Evolutionary conservation across 2,329 filamentous ascomycete species (phyloP).

Genomic region (Pestalotiopsis sp.): DNA sequence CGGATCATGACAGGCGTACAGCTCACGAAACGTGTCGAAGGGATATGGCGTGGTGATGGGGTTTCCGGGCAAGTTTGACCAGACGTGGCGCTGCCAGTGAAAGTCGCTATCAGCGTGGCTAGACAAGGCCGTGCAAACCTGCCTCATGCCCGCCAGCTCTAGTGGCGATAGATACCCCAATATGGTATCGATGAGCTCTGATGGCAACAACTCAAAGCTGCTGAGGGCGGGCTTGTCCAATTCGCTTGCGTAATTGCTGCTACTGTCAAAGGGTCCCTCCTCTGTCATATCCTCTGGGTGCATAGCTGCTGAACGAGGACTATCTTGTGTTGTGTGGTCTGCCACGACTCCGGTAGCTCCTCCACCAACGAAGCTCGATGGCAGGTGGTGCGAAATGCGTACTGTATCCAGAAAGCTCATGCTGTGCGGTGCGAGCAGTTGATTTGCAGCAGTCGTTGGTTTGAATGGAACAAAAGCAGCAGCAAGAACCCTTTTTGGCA

Average conservation of each 20-base stretch:
- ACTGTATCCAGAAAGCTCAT: not conserved
- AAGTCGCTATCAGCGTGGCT: slow-evolving; percentile 64
- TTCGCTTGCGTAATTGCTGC: not conserved
- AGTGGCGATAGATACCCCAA: slow-evolving; percentile 64
- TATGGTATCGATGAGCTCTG: slow-evolving; percentile 76
- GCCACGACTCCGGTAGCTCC: not conserved
- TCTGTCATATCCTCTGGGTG: not conserved
- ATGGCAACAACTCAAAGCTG: slow-evolving; percentile 60
- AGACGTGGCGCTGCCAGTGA: slow-evolving; percentile 72
- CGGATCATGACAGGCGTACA: slow-evolving; percentile 75
- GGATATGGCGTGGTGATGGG: slow-evolving; percentile 57
- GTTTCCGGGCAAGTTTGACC: slow-evolving; percentile 64
- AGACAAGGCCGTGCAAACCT: slow-evolving; percentile 63
- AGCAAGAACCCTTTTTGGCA: not conserved
- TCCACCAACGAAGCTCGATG: not conserved
- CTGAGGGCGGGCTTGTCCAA: not conserved
- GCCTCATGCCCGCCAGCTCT: slow-evolving; percentile 63
- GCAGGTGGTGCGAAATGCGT: not conserved
- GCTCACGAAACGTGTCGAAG: slow-evolving; percentile 65
- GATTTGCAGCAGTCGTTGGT: not conserved
- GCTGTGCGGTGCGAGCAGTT: not conserved
- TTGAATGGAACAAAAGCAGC: not conserved
- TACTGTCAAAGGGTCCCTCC: not conserved
- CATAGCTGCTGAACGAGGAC: not conserved
- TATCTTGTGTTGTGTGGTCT: not conserved